Evolutionary conservation across 164 flowering plant genomes (phyloP), one percentile per base, ranked within the genome.

Genomic region (Magnolia officinalis): DNA sequence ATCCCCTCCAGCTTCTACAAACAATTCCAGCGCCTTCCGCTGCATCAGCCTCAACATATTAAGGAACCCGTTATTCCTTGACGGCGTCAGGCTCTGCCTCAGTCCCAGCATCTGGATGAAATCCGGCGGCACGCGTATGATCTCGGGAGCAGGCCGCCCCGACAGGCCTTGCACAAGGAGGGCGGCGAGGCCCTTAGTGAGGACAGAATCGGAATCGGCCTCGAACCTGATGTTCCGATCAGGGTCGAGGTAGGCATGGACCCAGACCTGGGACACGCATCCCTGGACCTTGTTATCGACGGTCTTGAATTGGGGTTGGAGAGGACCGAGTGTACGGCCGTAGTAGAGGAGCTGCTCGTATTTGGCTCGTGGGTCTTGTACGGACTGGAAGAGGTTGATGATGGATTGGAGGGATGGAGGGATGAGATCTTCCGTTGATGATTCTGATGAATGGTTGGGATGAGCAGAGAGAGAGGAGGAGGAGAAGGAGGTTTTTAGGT

Each of bases 211-310:
- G 10, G 98, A 96, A 86, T 96, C 98, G 11, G 97, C 99, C 76
- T 96, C 93, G 72, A 83, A 96, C 5, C 78, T 76, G 1, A 96
- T 97, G 65, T 87, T 90, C 71, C 59, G 29, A 37, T 87, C 88
- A 1, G 72, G 18, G 23, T 92, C 95, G 1, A 96, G 76, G 70
- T 80, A 92, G 21, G 99, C 98, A 72, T 93, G 78, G 21, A 96
- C 97, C 98, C 98, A 96, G 9, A 96, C 98, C 89, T 94, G 99
- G 18, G 99, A 96, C 49, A 96, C 98, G 70, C 99, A 96, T 1
- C 99, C 99, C 72, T 90, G 86, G 2, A 96, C 99, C 83, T 91
- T 96, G 81, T 96, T 96, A 21, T 88, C 91, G 6, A 52, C 76
- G 31, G 90, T 92, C 75, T 91, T 92, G 86, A 84, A 91, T 77